Base-by-base conservation (phyloP, 768 basidiomycete genomes). In the Lentinula guzmanii region DNA sequence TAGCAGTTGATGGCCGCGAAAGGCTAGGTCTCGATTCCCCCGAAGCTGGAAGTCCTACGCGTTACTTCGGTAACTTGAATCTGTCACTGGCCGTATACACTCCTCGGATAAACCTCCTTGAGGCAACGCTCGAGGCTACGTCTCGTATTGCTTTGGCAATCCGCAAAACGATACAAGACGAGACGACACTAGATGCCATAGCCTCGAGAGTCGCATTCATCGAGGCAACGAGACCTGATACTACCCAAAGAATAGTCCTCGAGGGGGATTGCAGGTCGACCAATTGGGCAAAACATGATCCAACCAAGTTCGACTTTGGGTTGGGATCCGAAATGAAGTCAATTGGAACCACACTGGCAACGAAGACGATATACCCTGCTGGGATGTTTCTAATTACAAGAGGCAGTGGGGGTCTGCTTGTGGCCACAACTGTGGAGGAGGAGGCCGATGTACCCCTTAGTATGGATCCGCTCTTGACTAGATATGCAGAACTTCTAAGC, bases 51-150 rank as follows among this genome's bases (percentile, higher is more conserved):
- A 37, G 34, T 21, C 46, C 58, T 8, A 33, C 58, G 10, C 48
- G 31, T n/a, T 60, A 18, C 46, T 60, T 60, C 35, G 59, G 59
- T 13, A 60, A 60, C 51, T 42, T 60, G 3, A 60, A 60, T 15
- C 11, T 52, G 33, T 52, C 51, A 16, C 9, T 52, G n/a, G 51
- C 50, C 15, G 51, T 60, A 9, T 50, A 42, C 28, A 5, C 21
- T 11, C 21, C 35, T 3, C 48, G 59, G 16, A 15, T 5, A 33
- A 37, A 60, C 10, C 39, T 60, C 3, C 28, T 60, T 8, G 39
- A 53, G 24, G 15, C 51, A 10, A 52, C 34, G 1, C 21, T 52
- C 15, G 37, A 52, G 3, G 48, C 59, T 15, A 52, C 59, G 31
- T 37, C 59, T 43, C 51, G 51, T 10, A 50, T 60, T 9, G 59